These are phyloP conservation scores for Malassezia furfur DNA, from an alignment of 1,284 basidiomycete genomes.

Conservation along the genomic window DNA sequence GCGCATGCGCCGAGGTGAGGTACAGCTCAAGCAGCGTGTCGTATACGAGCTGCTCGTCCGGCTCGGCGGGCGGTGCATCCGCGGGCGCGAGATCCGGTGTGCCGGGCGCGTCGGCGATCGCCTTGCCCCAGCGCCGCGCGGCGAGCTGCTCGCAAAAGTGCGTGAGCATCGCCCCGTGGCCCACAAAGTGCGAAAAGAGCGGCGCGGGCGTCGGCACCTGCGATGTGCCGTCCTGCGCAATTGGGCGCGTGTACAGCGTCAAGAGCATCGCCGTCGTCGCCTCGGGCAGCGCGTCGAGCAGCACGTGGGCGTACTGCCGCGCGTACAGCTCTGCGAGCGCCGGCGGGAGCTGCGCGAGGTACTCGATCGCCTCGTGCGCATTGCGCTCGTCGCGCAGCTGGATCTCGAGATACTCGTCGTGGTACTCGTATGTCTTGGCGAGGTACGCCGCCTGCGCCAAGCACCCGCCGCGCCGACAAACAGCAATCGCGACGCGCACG, in stretches of 20 bases:
- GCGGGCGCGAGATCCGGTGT: background rate
- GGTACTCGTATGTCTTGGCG: constrained; percentile 76
- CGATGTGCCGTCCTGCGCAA: background rate
- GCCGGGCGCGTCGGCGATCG: constrained; percentile 48
- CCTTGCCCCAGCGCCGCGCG: constrained; percentile 68
- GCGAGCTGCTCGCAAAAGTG: constrained; percentile 83
- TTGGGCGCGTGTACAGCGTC: constrained; percentile 9
- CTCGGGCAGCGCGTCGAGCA: constrained; percentile 70
- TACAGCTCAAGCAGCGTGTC: constrained; percentile 86
- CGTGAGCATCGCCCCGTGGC: constrained; percentile 72
- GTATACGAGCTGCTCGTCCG: constrained; percentile 32
- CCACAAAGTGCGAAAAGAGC: constrained; percentile 90
- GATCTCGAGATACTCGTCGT: constrained; percentile 86
- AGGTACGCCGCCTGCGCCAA: constrained; percentile 90
- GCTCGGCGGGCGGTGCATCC: background rate
- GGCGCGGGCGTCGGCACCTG: constrained; percentile 66
- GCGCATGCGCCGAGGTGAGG: constrained; percentile 54
- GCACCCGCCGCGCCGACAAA: constrained; percentile 91
- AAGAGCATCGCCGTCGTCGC: constrained; percentile 83
- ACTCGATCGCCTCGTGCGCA: constrained; percentile 68
- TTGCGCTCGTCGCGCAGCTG: constrained; percentile 86
- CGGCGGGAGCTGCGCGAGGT: constrained; percentile 67
- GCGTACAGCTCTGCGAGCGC: constrained; percentile 53
- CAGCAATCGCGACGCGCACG: constrained; percentile 87
- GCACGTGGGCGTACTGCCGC: constrained; percentile 48